These are phyloP conservation scores for Monilinia aucupariae DNA, from an alignment of 2,329 filamentous ascomycete genomes.

Conservation along the genomic window DNA sequence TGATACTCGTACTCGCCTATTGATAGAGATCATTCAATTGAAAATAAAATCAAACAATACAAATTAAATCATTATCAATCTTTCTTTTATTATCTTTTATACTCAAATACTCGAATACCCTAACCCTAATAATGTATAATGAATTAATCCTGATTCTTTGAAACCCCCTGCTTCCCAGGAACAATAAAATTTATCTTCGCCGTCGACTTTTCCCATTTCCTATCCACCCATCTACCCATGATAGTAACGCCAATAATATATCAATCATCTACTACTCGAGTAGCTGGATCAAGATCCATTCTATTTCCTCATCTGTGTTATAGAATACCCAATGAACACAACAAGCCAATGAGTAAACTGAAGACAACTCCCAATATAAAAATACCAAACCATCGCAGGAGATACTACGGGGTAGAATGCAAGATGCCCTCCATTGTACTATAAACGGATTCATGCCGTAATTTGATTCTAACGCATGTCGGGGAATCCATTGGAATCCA, in stretches of 20 bases:
- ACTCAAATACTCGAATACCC: not conserved
- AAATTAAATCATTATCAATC: not conserved
- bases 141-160: not conserved
- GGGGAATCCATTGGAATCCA: constrained; percentile 30
- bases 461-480: constrained; percentile 21
- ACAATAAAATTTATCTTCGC: not conserved
- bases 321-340: not conserved
- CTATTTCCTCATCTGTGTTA: not conserved
- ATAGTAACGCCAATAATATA: not conserved
- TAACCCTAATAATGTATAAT: no score
- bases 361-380: not conserved
- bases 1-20: no score
- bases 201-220: not conserved
- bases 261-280: not conserved
- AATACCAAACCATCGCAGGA: not conserved
- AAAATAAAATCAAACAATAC: not conserved
- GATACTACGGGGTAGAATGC: not conserved
- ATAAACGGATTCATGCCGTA: not conserved
- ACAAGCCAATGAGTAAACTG: not conserved
- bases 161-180: not conserved
- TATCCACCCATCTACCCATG: not conserved
- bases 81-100: not conserved
- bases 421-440: not conserved
- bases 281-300: not conserved
- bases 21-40: no score